These are phyloP conservation scores for Starmerella floricola DNA, from an alignment of 805 yeast genomes.

Conservation along the genomic window DNA sequence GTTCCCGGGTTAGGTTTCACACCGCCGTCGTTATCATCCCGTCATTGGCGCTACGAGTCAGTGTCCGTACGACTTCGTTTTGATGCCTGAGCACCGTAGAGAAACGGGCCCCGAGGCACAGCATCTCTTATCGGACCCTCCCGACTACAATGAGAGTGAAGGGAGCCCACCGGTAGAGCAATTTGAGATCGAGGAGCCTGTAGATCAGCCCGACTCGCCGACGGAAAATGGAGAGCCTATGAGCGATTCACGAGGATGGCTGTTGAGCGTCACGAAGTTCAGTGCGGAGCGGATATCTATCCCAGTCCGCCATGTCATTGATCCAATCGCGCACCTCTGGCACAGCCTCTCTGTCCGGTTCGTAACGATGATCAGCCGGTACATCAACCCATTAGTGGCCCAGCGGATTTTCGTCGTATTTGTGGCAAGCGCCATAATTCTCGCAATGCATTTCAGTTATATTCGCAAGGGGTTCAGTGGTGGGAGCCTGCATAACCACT, in stretches of 20 bases:
- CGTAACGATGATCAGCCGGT: constrained; percentile 46
- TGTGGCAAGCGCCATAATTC: constrained; percentile 46
- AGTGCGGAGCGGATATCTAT: constrained; percentile 24
- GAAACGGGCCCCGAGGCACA: not conserved
- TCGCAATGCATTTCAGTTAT: constrained; percentile 41
- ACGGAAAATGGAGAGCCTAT: too few relatives aligned
- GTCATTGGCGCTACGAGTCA: too few relatives aligned
- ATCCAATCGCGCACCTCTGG: constrained; percentile 37
- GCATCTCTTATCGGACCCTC: not conserved
- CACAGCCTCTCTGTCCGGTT: constrained; percentile 31
- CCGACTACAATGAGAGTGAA: not conserved
- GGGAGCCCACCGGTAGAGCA: constrained; percentile 3
- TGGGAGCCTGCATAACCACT: constrained; percentile 46
- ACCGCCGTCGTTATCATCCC: too few relatives aligned
- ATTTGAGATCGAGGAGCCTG: constrained; percentile 15
- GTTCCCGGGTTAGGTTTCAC: too few relatives aligned
- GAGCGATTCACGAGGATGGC: constrained; percentile 3
- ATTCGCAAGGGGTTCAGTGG: constrained; percentile 21
- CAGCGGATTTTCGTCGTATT: constrained; percentile 61
- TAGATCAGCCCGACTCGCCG: not conserved
- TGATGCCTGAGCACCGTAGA: too few relatives aligned
- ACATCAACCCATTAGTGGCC: constrained; percentile 81
- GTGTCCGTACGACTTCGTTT: too few relatives aligned
- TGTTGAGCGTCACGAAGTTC: constrained; percentile 10
- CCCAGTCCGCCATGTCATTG: constrained; percentile 36